These are phyloP conservation scores for Macrocystidia cucumis DNA, from an alignment of 1,284 basidiomycete species.

Conservation along the genomic window DNA sequence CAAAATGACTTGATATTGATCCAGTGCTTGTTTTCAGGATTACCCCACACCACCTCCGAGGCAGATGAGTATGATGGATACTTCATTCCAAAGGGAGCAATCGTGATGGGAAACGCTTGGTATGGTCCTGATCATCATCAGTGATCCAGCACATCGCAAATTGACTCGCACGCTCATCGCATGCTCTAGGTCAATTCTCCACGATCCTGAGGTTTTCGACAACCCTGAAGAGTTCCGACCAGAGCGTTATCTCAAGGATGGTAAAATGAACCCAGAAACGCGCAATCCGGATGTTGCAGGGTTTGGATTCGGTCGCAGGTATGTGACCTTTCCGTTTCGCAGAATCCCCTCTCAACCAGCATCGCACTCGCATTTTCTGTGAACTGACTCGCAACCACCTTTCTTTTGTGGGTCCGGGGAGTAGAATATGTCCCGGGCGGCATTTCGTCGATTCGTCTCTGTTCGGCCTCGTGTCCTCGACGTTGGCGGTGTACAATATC, in stretches of 20 bases:
- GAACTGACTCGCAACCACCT: no score
- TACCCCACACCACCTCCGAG: conserved; percentile 35
- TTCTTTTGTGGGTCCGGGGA: conserved; percentile 12
- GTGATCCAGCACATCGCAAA: neutral
- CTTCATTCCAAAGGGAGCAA: conserved; percentile 20
- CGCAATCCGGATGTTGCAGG: conserved; percentile 18
- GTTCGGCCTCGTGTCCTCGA: conserved; percentile 29
- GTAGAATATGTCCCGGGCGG: conserved; percentile 35
- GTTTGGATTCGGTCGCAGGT: conserved; percentile 30
- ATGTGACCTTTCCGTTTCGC: neutral
- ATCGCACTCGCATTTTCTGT: no score
- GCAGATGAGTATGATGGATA: conserved; percentile 24
- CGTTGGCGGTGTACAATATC: conserved; percentile 30
- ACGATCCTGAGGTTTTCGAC: conserved; percentile 19
- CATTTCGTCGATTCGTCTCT: conserved; percentile 31
- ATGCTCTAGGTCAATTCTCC: conserved; percentile 16
- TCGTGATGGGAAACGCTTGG: conserved; percentile 26
- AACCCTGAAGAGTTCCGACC: conserved; percentile 28
- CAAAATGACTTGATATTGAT: no score
- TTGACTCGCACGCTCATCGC: no score
- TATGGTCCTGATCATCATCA: no score
- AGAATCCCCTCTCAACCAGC: conserved; percentile 1
- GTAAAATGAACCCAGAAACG: conserved; percentile 19
- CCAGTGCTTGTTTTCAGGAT: no score
- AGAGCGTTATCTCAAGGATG: conserved; percentile 25